Base-by-base conservation (phyloP, 2,329 filamentous ascomycete genomes). In the Nannizziopsis arthrosporioides region DNA sequence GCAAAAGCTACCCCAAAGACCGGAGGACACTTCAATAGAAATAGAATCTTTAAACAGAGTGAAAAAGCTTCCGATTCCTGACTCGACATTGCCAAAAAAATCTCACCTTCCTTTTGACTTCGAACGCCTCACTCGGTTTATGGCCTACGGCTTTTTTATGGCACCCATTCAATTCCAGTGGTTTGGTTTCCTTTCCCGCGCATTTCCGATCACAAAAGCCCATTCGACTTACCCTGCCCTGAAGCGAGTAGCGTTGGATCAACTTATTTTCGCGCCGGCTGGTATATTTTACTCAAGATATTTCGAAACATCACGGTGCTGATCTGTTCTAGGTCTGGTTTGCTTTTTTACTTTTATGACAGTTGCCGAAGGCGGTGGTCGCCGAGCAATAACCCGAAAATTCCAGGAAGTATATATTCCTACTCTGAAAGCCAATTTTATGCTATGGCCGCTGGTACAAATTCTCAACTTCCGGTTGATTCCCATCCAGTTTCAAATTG, bases 271-370 rank as follows among this genome's bases (percentile, higher is more conserved):
- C 67, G 88, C 92, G 36, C 92, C 92, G 1, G 77, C 92, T 55
- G 87, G 84, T 81, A 73, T 56, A 73, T 14, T 3, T 8, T 40
- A 14, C n/a, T 11, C 12, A 4, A 12, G 15, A 15, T 19, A 3
- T 34, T 9, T 12, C 9, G 31, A 31, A 5, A 8, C 6, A 18
- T 22, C 9, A 8, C 11, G 14, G 10, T 18, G 17, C 32, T 41
- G 10, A 42, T 27, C 2, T 7, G 18, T 22, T 41, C 11, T 55
- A 80, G 77, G 85, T 70, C 77, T 98, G 49, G 85, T 77, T 11
- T 75, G 78, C 56, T 98, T 98, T 73, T 98, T 96, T 66, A 88
- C 85, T 0, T 90, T 83, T 68, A 96, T 98, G 90, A 96, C 92
- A 0, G 68, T 96, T 12, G 85, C 90, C 10, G 92, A 98, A 68